A percentile compares a stretch with the other conserved stretches of the same genome.
phyloP scores from a whole-genome alignment of 116 monocot genomes.

The Cymodocea nodosa region DNA sequence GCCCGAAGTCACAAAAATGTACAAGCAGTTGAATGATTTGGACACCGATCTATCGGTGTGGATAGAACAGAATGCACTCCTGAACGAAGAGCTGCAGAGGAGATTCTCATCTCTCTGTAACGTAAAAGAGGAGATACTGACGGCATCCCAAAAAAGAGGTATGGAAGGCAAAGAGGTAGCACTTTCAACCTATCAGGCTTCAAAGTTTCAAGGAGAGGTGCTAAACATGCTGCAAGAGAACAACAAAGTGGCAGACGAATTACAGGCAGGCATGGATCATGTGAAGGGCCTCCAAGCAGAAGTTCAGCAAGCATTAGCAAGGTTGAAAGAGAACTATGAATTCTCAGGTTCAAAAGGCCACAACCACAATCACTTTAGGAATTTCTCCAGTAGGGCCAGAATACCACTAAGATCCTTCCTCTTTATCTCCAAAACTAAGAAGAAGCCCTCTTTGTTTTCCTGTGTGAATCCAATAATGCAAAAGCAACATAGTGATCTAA shows the following conservation, averaged over 20 bases:
- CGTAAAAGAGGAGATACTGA: conserved; percentile 54
- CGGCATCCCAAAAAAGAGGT: conserved; percentile 12
- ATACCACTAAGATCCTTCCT: conserved; percentile 64
- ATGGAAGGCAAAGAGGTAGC: conserved; percentile 8
- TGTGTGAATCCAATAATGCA: conserved; percentile 62
- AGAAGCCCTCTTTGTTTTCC: conserved; percentile 54
- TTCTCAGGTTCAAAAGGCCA: conserved; percentile 20
- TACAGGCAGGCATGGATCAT: conserved; percentile 49
- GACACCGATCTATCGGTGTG: conserved; percentile 70
- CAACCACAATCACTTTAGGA: conserved; percentile 10
- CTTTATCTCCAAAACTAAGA: conserved; percentile 51
- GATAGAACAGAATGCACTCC: conserved; percentile 54
- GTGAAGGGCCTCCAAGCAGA: conserved; percentile 44
- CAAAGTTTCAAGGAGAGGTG: conserved; percentile 77
- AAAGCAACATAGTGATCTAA: conserved; percentile 41
- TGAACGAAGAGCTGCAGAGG: conserved; percentile 48
- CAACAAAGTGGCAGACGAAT: conserved; percentile 54
- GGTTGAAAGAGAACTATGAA: conserved; percentile 20
- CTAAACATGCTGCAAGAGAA: conserved; percentile 81
- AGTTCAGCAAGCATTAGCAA: conserved; percentile 32
- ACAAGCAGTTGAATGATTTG: conserved; percentile 37
- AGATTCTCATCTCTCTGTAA: conserved; percentile 36
- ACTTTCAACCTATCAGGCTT: conserved; percentile 55
- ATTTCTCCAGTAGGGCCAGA: conserved; percentile 23
- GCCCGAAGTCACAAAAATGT: conserved; percentile 9